Conservation (phyloP, 2,329 filamentous ascomycete genomes). For the Lasiodiplodia citricola region DNA sequence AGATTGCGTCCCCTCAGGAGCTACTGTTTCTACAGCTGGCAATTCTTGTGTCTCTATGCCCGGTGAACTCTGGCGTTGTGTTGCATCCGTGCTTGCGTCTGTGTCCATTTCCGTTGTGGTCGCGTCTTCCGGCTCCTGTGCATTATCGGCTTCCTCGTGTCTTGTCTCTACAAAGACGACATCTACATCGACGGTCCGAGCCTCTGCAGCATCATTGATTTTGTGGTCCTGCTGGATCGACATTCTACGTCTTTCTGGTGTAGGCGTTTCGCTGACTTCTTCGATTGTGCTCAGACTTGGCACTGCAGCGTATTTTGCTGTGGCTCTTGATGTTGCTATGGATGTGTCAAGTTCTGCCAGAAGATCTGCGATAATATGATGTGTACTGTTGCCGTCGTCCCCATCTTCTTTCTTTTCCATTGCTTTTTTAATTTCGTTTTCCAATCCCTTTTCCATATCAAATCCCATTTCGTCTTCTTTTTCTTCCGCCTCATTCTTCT, state of each 20-base stretch:
- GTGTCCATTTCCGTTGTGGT: not conserved
- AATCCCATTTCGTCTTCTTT: too few relatives aligned
- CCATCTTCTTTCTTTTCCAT: not conserved
- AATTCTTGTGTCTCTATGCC: not conserved
- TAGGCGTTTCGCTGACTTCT: not conserved
- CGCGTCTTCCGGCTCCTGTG: not conserved
- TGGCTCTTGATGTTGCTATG: not conserved
- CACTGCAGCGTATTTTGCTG: not conserved
- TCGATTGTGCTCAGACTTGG: not conserved
- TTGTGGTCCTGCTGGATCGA: not conserved
- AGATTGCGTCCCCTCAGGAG: not conserved
- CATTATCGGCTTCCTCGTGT: not conserved
- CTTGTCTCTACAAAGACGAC: not conserved
- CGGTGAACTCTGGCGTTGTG: too few relatives aligned
- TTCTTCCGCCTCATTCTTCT: too few relatives aligned
- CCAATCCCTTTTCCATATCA: too few relatives aligned
- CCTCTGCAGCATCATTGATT: not conserved
- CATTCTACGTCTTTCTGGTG: not conserved
- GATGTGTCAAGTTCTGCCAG: not conserved
- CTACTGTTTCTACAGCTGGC: not conserved
- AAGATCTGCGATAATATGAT: not conserved
- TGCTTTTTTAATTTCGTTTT: not conserved
- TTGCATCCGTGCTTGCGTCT: too few relatives aligned
- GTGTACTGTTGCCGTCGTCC: not conserved
- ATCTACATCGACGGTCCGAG: not conserved